A percentile compares a stretch with the other conserved stretches of the same genome.
Conservation (phyloP, 2,329 filamentous ascomycete genomes). For the Macrophomina tecta region DNA sequence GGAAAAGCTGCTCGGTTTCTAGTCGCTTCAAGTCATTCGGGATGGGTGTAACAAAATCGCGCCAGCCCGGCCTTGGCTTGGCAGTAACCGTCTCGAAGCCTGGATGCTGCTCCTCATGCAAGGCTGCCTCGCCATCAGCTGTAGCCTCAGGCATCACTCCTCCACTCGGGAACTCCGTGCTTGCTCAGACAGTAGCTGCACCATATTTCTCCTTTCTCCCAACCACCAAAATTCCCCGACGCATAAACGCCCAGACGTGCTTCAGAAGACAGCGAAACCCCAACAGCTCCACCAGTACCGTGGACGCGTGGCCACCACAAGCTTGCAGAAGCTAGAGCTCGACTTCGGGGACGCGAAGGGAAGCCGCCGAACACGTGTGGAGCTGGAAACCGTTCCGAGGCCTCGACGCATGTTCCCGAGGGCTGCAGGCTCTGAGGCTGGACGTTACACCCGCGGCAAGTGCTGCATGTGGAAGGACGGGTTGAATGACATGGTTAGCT, state of each 20-base stretch:
- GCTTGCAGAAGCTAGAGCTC: conserved; percentile 4
- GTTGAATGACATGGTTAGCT: neutral
- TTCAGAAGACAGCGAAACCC: conserved; percentile 12
- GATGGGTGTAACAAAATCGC: neutral
- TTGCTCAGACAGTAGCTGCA: conserved; percentile 5
- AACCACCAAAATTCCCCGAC: neutral
- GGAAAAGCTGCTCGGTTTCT: neutral
- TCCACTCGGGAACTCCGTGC: neutral
- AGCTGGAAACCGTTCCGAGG: neutral
- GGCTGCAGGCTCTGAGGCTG: neutral
- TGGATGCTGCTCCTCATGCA: neutral
- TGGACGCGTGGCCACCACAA: conserved; percentile 10
- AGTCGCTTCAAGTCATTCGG: neutral
- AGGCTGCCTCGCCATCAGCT: neutral
- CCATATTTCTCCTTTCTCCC: neutral
- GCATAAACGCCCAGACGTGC: conserved; percentile 11
- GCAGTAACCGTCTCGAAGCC: neutral
- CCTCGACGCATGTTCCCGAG: neutral
- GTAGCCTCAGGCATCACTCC: conserved; percentile 2
- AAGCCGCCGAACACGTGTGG: neutral
- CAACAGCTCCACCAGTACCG: neutral
- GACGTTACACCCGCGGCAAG: conserved; percentile 1
- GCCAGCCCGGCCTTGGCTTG: neutral
- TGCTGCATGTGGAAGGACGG: neutral
- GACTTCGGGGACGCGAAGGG: neutral